Percentiles rank a stretch among this genome's conserved stretches.
These are phyloP conservation scores for Blastobotrys serpentis DNA, from an alignment of 1,139 yeast species.

Conservation along the genomic window DNA sequence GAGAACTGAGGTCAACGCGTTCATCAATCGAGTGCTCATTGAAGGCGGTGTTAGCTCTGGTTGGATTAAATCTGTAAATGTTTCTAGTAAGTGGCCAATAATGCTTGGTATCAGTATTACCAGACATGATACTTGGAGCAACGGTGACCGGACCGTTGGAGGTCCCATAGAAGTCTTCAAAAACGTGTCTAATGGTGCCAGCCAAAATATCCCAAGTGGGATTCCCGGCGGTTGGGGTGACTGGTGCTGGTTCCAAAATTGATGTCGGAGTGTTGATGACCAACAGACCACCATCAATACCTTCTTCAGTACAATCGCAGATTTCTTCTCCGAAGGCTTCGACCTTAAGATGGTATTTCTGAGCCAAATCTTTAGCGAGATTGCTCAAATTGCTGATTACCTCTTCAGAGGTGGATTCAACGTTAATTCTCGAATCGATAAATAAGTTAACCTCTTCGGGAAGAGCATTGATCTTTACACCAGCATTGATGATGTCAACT, in stretches of 20 bases:
- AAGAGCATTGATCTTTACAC: conserved; percentile 67
- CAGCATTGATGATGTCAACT: conserved; percentile 66
- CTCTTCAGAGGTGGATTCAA: conserved; percentile 48
- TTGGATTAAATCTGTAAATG: conserved; percentile 67
- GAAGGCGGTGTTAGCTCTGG: conserved; percentile 18
- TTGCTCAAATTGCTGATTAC: conserved; percentile 44
- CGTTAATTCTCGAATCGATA: conserved; percentile 59
- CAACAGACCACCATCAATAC: conserved; percentile 8
- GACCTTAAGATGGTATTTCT: conserved; percentile 49
- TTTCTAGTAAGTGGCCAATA: conserved; percentile 74
- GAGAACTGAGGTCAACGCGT: conserved; percentile 50
- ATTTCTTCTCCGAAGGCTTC: conserved; percentile 36
- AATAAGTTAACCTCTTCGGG: conserved; percentile 62
- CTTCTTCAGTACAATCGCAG: conserved; percentile 1
- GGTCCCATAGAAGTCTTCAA: conserved; percentile 47
- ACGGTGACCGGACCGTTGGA: conserved; percentile 40
- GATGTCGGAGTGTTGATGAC: conserved; percentile 5
- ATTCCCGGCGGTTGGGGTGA: conserved; percentile 47
- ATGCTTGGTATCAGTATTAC: conserved; percentile 79
- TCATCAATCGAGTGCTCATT: conserved; percentile 64
- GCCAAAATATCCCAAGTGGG: conserved; percentile 54
- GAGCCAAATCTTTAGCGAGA: conserved; percentile 45
- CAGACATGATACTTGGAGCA: conserved; percentile 70
- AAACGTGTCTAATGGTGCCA: conserved; percentile 58
- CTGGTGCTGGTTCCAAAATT: conserved; percentile 57